Percentiles rank a stretch among this genome's conserved stretches.
Evolutionary conservation across 2,329 filamentous ascomycete genomes (phyloP).

Genomic region (Coniochaeta ligniaria): DNA sequence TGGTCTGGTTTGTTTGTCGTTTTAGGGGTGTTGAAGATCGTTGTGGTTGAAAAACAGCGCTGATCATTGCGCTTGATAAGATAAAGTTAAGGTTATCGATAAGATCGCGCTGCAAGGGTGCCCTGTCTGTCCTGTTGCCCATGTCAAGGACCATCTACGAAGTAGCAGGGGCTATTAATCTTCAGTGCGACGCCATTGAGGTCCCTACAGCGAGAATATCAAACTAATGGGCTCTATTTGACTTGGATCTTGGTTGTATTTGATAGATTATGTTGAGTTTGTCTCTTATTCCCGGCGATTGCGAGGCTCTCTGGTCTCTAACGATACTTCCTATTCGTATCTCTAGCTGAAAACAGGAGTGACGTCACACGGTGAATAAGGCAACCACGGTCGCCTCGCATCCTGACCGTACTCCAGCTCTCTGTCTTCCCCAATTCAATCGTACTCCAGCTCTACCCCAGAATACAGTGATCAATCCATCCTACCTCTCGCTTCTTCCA

Average conservation of each 20-base stretch:
- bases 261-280: too few relatives aligned
- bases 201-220: not conserved
- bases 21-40: not conserved
- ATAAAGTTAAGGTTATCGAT: not conserved
- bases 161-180: not conserved
- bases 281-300: too few relatives aligned
- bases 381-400: not conserved
- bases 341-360: not conserved
- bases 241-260: too few relatives aligned
- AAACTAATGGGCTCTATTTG: not conserved
- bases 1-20: conserved; percentile 1
- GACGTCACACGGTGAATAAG: not conserved
- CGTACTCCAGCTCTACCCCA: not conserved
- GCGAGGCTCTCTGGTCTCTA: too few relatives aligned
- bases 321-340: too few relatives aligned
- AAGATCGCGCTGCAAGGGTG: not conserved
- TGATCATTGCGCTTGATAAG: not conserved
- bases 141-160: not conserved
- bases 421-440: not conserved
- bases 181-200: not conserved
- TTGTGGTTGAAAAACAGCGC: not conserved
- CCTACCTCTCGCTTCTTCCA: not conserved
- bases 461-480: not conserved
- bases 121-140: not conserved
- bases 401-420: not conserved